These are phyloP conservation scores for Anastatica hierochuntica DNA, from an alignment of 345 rosid species.

Conservation along the genomic window DNA sequence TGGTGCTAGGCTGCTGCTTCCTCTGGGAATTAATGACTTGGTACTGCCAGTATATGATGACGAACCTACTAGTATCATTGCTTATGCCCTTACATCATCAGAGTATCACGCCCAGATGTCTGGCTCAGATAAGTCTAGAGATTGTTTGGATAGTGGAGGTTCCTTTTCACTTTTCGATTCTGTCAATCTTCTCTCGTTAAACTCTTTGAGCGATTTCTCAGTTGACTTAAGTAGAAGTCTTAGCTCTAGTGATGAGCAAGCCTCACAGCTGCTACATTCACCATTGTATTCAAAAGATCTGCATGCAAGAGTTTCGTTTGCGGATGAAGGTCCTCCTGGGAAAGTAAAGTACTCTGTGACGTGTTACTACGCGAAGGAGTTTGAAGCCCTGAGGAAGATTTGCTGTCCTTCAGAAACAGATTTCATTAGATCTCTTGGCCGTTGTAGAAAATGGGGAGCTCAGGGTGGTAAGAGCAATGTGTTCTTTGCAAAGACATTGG, in stretches of 20 bases:
- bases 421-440: conserved; percentile 80
- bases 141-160: conserved; percentile 33
- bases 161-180: conserved; percentile 52
- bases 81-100: conserved; percentile 67
- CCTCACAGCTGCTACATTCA: conserved; percentile 48
- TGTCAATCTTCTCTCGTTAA: conserved; percentile 40
- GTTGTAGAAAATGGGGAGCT: conserved; percentile 98
- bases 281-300: conserved; percentile 44
- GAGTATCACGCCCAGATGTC: conserved; percentile 58
- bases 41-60: conserved; percentile 86
- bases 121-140: conserved; percentile 50
- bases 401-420: conserved; percentile 87
- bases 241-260: conserved; percentile 53
- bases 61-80: conserved; percentile 84
- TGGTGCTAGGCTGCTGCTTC: conserved; percentile 71
- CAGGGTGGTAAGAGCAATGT: conserved; percentile 99
- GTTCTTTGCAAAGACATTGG: conserved; percentile 92
- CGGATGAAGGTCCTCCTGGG: conserved; percentile 60
- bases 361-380: conserved; percentile 76
- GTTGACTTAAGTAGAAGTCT: conserved; percentile 37
- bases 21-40: conserved; percentile 53
- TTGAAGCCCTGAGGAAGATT: conserved; percentile 77
- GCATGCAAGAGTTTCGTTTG: conserved; percentile 70
- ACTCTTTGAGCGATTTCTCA: conserved; percentile 39
- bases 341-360: conserved; percentile 70